phyloP scores from a whole-genome alignment of 768 basidiomycete genomes.

The Suillus bovinus region DNA sequence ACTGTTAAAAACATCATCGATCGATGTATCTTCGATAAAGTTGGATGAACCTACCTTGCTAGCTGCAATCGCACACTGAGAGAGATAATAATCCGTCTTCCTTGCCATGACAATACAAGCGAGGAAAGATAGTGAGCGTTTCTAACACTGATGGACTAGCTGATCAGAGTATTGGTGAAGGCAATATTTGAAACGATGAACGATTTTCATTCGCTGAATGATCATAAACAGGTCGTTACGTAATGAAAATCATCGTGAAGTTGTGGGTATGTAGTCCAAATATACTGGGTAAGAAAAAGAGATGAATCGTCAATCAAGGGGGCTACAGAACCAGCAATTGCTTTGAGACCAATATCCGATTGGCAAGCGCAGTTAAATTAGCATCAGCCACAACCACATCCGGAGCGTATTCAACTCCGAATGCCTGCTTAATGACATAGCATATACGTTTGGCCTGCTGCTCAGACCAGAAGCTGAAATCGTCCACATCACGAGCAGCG shows the following conservation, averaged over 20 bases:
- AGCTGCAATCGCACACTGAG: constrained; percentile 49
- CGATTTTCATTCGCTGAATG: no score
- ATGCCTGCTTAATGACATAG: constrained; percentile 73
- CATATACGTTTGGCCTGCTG: constrained; percentile 90
- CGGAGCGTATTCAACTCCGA: constrained; percentile 84
- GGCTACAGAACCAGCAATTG: constrained; percentile 43
- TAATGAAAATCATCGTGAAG: neutral
- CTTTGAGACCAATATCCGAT: constrained; percentile 79
- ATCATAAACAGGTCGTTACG: neutral
- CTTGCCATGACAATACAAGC: constrained; percentile 20
- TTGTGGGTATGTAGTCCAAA: neutral
- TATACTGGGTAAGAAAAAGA: neutral
- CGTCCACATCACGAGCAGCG: constrained; percentile 74
- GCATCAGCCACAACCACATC: constrained; percentile 95
- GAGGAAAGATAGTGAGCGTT: neutral
- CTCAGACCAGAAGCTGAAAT: constrained; percentile 93
- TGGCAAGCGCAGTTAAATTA: constrained; percentile 82
- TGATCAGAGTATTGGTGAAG: neutral
- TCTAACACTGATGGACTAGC: constrained; percentile 3
- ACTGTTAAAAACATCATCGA: constrained; percentile 22
- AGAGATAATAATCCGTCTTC: constrained; percentile 53
- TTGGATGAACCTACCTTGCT: constrained; percentile 34
- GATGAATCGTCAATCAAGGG: constrained; percentile 16
- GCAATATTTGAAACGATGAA: neutral
- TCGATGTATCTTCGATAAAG: constrained; percentile 3